Conservation (phyloP, 345 rosid species). For the Hibiscus tridactylites region DNA sequence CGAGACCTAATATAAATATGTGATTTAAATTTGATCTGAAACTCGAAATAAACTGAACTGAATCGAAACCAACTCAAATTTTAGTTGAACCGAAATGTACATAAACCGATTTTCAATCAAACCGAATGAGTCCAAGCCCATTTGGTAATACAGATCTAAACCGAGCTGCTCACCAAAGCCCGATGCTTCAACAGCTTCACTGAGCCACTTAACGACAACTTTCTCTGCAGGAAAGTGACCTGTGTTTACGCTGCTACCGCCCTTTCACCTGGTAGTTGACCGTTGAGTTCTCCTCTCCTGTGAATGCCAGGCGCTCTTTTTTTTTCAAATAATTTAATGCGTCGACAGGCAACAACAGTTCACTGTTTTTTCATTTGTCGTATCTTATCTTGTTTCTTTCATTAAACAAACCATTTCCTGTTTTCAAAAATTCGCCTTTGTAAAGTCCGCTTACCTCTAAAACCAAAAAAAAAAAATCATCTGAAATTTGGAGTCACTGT, state of each 20-base stretch:
- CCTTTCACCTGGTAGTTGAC: not conserved
- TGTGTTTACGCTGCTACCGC: not conserved
- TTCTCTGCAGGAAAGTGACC: not conserved
- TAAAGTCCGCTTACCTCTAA: not conserved
- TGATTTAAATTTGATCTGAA: too few species aligned
- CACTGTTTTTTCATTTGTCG: not conserved
- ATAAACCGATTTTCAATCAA: too few species aligned
- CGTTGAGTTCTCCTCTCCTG: not conserved
- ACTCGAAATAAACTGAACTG: too few species aligned
- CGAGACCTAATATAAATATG: too few species aligned
- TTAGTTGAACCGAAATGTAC: too few species aligned
- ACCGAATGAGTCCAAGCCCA: too few species aligned
- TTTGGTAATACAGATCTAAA: not conserved
- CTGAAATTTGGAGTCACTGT: slow-evolving; percentile 20
- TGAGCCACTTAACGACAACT: not conserved
- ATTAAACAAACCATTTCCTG: not conserved
- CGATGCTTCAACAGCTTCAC: not conserved
- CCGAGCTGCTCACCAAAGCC: not conserved
- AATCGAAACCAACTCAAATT: too few species aligned
- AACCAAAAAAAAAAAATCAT: not conserved
- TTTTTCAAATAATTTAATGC: slow-evolving; percentile 2
- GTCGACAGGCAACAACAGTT: not conserved
- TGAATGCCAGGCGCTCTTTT: not conserved
- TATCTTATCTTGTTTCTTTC: not conserved
- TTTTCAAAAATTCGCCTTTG: not conserved